A percentile compares a stretch with the other conserved stretches of the same genome.
phyloP scores from a whole-genome alignment of 2,329 filamentous ascomycete species.

The Laburnicola sp. region DNA sequence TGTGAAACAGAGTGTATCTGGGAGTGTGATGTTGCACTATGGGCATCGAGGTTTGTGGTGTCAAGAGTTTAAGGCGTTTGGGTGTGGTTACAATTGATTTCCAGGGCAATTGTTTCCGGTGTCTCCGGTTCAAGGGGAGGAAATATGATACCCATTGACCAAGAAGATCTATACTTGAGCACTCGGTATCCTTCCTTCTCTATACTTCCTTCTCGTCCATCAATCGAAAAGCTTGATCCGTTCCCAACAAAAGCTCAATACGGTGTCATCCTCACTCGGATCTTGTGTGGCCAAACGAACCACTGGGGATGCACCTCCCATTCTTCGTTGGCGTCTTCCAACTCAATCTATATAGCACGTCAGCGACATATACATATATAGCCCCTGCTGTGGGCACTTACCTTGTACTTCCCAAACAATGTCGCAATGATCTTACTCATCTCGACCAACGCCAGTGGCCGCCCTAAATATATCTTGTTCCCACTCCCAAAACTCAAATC shows the following conservation, averaged over 20 bases:
- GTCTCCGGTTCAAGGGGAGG: not conserved
- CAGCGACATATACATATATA: not conserved
- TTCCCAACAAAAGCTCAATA: not conserved
- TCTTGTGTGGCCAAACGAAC: conserved; percentile 46
- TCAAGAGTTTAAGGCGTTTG: not conserved
- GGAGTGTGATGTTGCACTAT: too few species aligned
- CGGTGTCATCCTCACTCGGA: conserved; percentile 30
- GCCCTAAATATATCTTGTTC: conserved; percentile 35
- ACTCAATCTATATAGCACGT: conserved; percentile 32
- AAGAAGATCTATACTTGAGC: too few species aligned
- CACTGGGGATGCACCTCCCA: conserved; percentile 48
- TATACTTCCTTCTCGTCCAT: too few species aligned
- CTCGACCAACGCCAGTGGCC: conserved; percentile 34
- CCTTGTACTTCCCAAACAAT: conserved; percentile 50
- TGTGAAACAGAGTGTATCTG: too few species aligned
- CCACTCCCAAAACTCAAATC: conserved; percentile 38
- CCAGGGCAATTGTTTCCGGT: not conserved
- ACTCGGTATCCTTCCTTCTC: too few species aligned
- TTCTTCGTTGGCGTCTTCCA: conserved; percentile 42
- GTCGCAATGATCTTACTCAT: conserved; percentile 58
- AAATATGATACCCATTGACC: too few species aligned
- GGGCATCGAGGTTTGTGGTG: too few species aligned
- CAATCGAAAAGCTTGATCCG: not conserved
- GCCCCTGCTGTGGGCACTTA: conserved; percentile 22
- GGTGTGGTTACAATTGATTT: not conserved